Percentiles rank a stretch among this genome's conserved stretches.
phyloP scores from a whole-genome alignment of 352 stramenopile genomes.

The Blastocystis sp. region DNA sequence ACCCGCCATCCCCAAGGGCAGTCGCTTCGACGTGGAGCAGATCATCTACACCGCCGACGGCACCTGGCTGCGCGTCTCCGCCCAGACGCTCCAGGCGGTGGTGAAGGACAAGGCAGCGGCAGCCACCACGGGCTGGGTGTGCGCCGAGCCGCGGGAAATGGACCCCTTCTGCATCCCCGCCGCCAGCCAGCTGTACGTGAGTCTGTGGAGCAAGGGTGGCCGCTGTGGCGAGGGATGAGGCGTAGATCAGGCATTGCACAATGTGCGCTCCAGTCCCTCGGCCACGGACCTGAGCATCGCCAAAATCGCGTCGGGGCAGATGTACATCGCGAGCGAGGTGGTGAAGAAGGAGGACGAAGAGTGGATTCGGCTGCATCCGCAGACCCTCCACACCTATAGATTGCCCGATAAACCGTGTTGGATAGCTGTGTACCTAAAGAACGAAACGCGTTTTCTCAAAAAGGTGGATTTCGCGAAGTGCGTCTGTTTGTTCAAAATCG shows the following conservation, averaged over 20 bases:
- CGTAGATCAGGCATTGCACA: slow-evolving; percentile 66
- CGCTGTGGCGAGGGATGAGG: neutral
- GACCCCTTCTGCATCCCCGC: slow-evolving; percentile 63
- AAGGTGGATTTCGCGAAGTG: slow-evolving; percentile 11
- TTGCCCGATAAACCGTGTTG: slow-evolving; percentile 62
- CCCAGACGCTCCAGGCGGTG: slow-evolving; percentile 11
- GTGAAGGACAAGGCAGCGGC: slow-evolving; percentile 8
- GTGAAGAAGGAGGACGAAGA: slow-evolving; percentile 54
- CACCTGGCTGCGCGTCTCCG: slow-evolving; percentile 56
- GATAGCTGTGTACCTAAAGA: slow-evolving; percentile 68
- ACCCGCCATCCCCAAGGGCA: slow-evolving; percentile 22
- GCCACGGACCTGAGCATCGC: slow-evolving; percentile 33
- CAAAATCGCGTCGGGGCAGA: slow-evolving; percentile 63
- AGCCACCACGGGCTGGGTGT: slow-evolving; percentile 49
- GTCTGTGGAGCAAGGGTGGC: slow-evolving; percentile 52
- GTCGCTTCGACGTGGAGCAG: slow-evolving; percentile 60
- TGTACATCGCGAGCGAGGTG: slow-evolving; percentile 67
- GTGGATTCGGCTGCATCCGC: slow-evolving; percentile 69
- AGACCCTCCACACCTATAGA: slow-evolving; percentile 58
- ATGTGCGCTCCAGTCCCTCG: slow-evolving; percentile 37
- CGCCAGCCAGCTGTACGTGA: slow-evolving; percentile 42
- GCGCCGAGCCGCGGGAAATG: slow-evolving; percentile 52
- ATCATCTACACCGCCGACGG: slow-evolving; percentile 66
- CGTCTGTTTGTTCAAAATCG: neutral
- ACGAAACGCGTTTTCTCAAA: slow-evolving; percentile 67